Percentiles rank a stretch among this genome's conserved stretches.
These are phyloP conservation scores for Phaeomoniella chlamydospora DNA, from an alignment of 2,329 filamentous ascomycete species.

Conservation along the genomic window DNA sequence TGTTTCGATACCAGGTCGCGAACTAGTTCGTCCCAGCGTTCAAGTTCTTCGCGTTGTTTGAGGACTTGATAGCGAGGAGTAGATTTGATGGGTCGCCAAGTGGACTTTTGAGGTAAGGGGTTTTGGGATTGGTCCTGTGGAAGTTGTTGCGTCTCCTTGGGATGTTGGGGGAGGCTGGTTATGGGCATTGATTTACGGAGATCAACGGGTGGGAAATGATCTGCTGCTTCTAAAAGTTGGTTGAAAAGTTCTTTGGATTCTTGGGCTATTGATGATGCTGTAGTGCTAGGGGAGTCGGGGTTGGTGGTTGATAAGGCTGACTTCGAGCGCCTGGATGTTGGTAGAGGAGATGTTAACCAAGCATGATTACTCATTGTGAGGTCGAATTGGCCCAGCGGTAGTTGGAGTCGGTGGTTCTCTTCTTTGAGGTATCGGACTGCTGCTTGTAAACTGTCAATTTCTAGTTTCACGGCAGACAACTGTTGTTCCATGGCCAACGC, in stretches of 20 bases:
- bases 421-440: slow-evolving; percentile 29
- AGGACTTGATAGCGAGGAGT: slow-evolving; percentile 28
- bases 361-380: slow-evolving; percentile 17
- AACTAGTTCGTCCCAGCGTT: slow-evolving; percentile 20
- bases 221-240: not conserved
- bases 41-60: slow-evolving; percentile 28
- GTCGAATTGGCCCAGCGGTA: slow-evolving; percentile 6
- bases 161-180: slow-evolving; percentile 11
- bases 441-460: slow-evolving; percentile 28
- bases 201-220: not conserved
- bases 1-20: not conserved
- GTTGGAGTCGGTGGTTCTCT: slow-evolving; percentile 22
- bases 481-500: not conserved
- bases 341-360: slow-evolving; percentile 14
- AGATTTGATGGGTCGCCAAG: slow-evolving; percentile 26
- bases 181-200: not conserved
- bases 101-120: slow-evolving; percentile 19
- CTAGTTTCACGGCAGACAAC: slow-evolving; percentile 10
- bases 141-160: slow-evolving; percentile 24
- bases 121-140: slow-evolving; percentile 27
- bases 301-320: not conserved
- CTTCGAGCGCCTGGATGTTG: not conserved
- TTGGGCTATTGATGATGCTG: no score
- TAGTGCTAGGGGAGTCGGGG: no score
- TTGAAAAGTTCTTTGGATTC: not conserved